Percentiles rank a stretch among this genome's conserved stretches.
phyloP scores from a whole-genome alignment of 345 rosid species.

The Laguncularia racemosa region DNA sequence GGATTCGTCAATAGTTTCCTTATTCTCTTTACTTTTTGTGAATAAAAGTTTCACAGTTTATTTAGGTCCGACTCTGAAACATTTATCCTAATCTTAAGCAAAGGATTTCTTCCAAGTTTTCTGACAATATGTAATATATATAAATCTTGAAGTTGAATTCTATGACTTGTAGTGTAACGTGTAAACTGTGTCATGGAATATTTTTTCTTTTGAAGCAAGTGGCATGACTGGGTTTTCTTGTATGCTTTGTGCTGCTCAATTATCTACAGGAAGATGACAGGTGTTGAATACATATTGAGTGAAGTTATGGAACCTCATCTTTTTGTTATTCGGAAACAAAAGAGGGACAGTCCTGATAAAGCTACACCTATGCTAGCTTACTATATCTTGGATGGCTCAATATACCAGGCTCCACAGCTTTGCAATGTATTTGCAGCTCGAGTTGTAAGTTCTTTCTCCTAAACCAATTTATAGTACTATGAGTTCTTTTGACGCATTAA shows the following conservation, averaged over 20 bases:
- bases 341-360: slow-evolving; percentile 89
- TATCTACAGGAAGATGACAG: slow-evolving; percentile 63
- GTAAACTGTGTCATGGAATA: too few relatives aligned
- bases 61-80: too few relatives aligned
- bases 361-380: slow-evolving; percentile 75
- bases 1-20: too few relatives aligned
- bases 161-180: too few relatives aligned
- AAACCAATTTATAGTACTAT: too few relatives aligned
- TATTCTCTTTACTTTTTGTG: too few relatives aligned
- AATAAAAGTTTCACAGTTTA: too few relatives aligned
- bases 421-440: slow-evolving; percentile 85
- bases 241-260: background rate
- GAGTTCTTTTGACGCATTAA: too few relatives aligned
- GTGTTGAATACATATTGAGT: slow-evolving; percentile 57
- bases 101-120: too few relatives aligned
- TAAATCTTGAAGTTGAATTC: too few relatives aligned
- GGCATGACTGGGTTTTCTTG: background rate
- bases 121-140: too few relatives aligned
- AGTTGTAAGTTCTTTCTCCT: slow-evolving; percentile 42
- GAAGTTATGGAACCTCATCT: slow-evolving; percentile 85
- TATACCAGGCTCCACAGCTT: slow-evolving; percentile 93
- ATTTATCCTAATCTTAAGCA: too few relatives aligned
- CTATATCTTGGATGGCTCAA: slow-evolving; percentile 81
- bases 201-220: background rate
- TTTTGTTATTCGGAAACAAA: slow-evolving; percentile 85